These are phyloP conservation scores for Malus hybrid DNA, from an alignment of 331 rosid genomes.

Conservation along the genomic window DNA sequence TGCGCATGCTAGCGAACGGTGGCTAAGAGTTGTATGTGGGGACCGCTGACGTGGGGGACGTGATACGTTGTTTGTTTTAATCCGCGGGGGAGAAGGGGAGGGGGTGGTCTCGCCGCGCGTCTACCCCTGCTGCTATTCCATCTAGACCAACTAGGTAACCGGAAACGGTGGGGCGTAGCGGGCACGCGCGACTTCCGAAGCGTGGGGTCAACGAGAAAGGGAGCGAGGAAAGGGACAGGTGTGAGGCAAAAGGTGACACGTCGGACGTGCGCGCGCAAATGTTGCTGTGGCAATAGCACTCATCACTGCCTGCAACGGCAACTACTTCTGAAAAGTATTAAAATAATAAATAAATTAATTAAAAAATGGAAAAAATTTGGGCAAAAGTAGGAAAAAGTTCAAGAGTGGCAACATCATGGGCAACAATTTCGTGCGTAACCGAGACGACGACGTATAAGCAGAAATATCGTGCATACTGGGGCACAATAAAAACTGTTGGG, in stretches of 20 bases:
- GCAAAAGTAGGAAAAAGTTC: background rate
- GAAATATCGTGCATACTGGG: background rate
- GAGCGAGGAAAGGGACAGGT: conserved; percentile 36
- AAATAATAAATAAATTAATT: background rate
- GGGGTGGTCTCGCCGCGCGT: conserved; percentile 1
- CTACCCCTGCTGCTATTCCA: conserved; percentile 10
- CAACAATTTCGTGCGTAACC: background rate
- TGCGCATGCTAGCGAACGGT: background rate
- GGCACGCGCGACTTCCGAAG: conserved; percentile 1
- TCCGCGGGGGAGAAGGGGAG: background rate
- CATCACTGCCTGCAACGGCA: conserved; percentile 34
- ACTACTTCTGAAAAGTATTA: background rate
- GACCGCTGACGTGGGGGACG: background rate
- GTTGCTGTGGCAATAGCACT: conserved; percentile 57
- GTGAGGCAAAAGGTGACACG: conserved; percentile 75
- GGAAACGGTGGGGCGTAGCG: background rate
- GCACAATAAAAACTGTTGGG: conserved; percentile 1
- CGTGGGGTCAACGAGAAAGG: conserved; percentile 37
- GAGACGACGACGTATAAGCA: conserved; percentile 24
- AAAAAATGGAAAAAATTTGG: background rate
- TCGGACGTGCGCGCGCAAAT: conserved; percentile 73
- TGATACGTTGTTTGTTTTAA: background rate
- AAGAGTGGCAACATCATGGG: background rate
- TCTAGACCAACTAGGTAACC: conserved; percentile 27
- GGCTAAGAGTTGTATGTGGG: background rate